phyloP scores from a whole-genome alignment of 2,329 filamentous ascomycete genomes.

The Xylaria polymorpha region DNA sequence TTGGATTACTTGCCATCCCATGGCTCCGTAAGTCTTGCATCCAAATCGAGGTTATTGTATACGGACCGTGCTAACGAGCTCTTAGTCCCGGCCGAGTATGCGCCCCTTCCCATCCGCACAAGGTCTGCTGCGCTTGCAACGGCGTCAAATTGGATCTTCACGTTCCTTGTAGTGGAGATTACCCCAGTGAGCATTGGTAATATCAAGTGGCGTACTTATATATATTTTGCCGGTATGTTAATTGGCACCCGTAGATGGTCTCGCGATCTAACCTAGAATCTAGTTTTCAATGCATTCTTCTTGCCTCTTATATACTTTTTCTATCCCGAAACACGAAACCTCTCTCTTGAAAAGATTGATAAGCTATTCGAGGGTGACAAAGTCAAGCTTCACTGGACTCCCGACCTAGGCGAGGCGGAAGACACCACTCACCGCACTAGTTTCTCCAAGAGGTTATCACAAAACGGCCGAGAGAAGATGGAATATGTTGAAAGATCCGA shows the following conservation, averaged over 20 bases:
- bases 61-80: conserved; percentile 28
- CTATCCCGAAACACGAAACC: conserved; percentile 31
- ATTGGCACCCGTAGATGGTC: conserved; percentile 51
- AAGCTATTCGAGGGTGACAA: conserved; percentile 18
- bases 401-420: neutral
- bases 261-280: conserved; percentile 62
- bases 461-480: neutral
- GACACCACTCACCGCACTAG: neutral
- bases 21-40: conserved; percentile 42
- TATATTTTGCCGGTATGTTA: conserved; percentile 2
- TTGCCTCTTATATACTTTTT: conserved; percentile 59
- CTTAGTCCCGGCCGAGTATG: conserved; percentile 49
- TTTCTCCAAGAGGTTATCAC: neutral
- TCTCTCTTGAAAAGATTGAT: conserved; percentile 19
- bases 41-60: neutral
- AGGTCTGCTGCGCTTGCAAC: conserved; percentile 50
- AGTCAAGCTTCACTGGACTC: conserved; percentile 19
- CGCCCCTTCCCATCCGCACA: conserved; percentile 52
- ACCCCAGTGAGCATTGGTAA: conserved; percentile 53
- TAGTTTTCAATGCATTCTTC: conserved; percentile 53
- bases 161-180: conserved; percentile 52
- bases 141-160: conserved; percentile 52
- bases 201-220: conserved; percentile 47
- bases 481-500: conserved; percentile 4
- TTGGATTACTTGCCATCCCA: conserved; percentile 40